Base-by-base conservation (phyloP, 2,329 filamentous ascomycete species). In the Diplodia sapinea region DNA sequence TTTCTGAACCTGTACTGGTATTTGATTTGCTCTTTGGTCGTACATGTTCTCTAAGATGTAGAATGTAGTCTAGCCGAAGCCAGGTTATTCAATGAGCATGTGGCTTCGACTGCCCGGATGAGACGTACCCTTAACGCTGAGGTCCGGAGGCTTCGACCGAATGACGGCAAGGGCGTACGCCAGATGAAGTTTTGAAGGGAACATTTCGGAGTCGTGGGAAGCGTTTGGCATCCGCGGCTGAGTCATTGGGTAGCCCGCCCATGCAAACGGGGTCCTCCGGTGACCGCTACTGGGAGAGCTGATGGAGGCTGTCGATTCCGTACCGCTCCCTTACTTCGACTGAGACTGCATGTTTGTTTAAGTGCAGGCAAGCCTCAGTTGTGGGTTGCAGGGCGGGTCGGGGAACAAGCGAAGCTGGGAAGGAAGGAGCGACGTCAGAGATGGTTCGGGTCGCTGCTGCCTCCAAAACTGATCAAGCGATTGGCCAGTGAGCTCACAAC, bases 131-230 rank as follows among this genome's bases (percentile, higher is more conserved):
- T 73, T 73, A 3, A 79, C 71, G 2, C 73, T 70, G 20, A 77
- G 67, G 0, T 72, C 74, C 5, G 69, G 52, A 5, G 81, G 80
- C 67, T 80, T 83, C 2, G 75, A 74, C 26, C 72, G 73, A n/a
- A 81, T 69, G n/a, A 80, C 70, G 4, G 75, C 74, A 51, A 80
- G 69, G 7, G 77, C 78, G 17, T 78, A 70, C 3, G 78, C 76
- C 20, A 76, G 65, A 51, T 78, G 75, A 12, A 75, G 68, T 4
- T 26, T 29, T 20, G 59, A 51, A 15, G 59, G 59, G 7, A 23
- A 8, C 4, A n/a, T n/a, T 26, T 4, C 23, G 7, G 15, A 11
- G 29, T 5, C 43, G 12, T 15, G n/a, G 4, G 12, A 3, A 26
- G 2, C 20, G 50, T 5, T 13, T 38, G 17, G 5, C 11, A 15